Base-by-base conservation (phyloP, 768 basidiomycete genomes). In the Strobilomyces confusus region DNA sequence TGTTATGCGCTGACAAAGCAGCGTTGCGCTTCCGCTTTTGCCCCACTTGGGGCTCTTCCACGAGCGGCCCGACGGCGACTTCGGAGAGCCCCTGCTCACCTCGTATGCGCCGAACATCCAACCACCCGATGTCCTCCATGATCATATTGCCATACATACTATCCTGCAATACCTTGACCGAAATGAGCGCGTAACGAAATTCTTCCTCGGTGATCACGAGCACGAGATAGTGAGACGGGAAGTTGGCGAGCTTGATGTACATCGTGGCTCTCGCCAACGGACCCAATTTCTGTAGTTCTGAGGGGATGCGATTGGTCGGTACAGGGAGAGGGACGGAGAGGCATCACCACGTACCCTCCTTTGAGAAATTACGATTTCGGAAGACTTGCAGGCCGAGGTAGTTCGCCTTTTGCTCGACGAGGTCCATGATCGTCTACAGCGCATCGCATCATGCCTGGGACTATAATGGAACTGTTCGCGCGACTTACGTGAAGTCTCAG, bases 151-250 rank as follows among this genome's bases (percentile, higher is more conserved):
- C 72, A 61, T 79, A 83, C 70, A 79, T 76, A 13, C 79, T 77
- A 13, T 82, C 80, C 0, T 76, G 64, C 14, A 82, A 64, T 8
- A 79, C 71, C 58, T 79, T 76, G 46, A 83, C 83, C 9, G 82
- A 83, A 48, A 95, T 86, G 36, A 95, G 76, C 8, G 92, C 94
- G 64, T 87, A 94, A 44, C 83, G 82, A 62, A 92, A 86, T 48
- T 84, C 81, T 43, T 84, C 77, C 54, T 92, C 87, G 0, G 84
- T 83, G 56, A 93, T 81, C 38, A 92, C 85, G 23, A 95, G 78
- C 12, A 92, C 89, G 37, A 97, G 82, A 66, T 92, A 93, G 65
- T 95, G 88, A 42, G 74, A 79, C 1, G 87, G 84, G 63, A 90
- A 92, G 53, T 81, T 87, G 38, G 83, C 65, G 9, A 95, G 77